phyloP scores from a whole-genome alignment of 257 asterid genomes.

The Dorcoceras hygrometricum region DNA sequence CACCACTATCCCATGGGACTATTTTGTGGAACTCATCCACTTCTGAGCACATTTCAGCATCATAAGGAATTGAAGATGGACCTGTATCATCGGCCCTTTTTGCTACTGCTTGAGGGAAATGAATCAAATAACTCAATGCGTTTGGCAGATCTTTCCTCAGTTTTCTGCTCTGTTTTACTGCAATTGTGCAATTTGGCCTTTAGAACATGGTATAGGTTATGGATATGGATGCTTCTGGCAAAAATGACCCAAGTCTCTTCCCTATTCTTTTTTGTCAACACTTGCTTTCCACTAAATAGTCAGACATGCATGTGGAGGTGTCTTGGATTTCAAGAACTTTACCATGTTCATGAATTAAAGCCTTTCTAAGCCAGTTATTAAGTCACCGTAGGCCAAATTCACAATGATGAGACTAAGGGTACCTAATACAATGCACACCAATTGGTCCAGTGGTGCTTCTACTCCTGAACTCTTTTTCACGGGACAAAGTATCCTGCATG shows the following conservation, averaged over 20 bases:
- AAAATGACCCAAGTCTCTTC: background rate
- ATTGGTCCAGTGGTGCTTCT: slow-evolving; percentile 74
- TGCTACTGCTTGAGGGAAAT: slow-evolving; percentile 25
- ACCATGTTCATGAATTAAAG: background rate
- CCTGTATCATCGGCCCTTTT: slow-evolving; percentile 29
- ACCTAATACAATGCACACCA: slow-evolving; percentile 64
- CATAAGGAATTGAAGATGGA: slow-evolving; percentile 24
- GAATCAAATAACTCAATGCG: slow-evolving; percentile 39
- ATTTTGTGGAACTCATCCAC: slow-evolving; percentile 47
- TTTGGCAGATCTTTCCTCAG: slow-evolving; percentile 34
- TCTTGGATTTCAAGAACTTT: background rate
- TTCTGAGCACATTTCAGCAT: slow-evolving; percentile 31
- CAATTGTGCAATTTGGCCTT: slow-evolving; percentile 18
- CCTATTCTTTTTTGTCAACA: background rate
- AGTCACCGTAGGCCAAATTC: background rate
- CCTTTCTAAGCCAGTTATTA: background rate
- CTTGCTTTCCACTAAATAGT: background rate
- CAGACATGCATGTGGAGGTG: background rate
- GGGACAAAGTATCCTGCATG: slow-evolving; percentile 47
- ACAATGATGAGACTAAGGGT: slow-evolving; percentile 13
- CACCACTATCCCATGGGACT: slow-evolving; percentile 53
- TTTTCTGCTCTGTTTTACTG: slow-evolving; percentile 44
- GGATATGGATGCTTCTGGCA: background rate
- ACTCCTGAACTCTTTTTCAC: slow-evolving; percentile 46
- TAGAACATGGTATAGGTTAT: slow-evolving; percentile 12